Base-by-base conservation (phyloP, 768 basidiomycete species). In the Sistotremastrum niveocremeum region DNA sequence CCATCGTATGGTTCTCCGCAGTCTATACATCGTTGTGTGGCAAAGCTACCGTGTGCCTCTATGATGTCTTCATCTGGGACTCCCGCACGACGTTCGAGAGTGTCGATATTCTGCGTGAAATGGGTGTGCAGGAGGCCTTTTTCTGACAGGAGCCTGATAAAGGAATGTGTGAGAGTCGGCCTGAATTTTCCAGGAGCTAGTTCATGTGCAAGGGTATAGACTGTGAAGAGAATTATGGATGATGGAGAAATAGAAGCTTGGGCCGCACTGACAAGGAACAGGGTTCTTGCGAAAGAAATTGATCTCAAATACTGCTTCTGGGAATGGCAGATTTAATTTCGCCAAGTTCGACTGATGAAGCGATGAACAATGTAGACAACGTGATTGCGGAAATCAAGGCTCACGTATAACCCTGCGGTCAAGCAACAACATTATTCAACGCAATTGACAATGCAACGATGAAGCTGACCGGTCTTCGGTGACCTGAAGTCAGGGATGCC, bases 1-100 rank as follows among this genome's bases (percentile, higher is more conserved):
- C 72, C 73, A 37, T 79, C 76, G 50, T 72, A 88, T 0, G 67
- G 56, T 2, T 58, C 56, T 39, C 67, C 51, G 60, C 95, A 99
- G 5, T 76, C 66, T 10, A 97, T 77, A 53, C 95, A 99, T 44
- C 76, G 70, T 46, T 94, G 86, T 2, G 70, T 65, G 0, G 94
- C 94, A 53, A 98, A 99, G 53, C 86, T 91, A 3, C 94, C 95
- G 56, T 99, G 95, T 0, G 95, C 95, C 64, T 98, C 94, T 41
- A 98, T 71, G 49, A 98, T 79, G 58, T 78, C 78, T 33, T 73
- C 62, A 1, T 62, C 69, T 0, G 84, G 78, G 0, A 95, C 72
- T 4, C 87, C 87, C 0, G 89, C 87, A 4, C 77, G 71, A 2
- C 85, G 73, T 58, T 97, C 94, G 9, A 97, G 75, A 0, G 89